Base-by-base conservation (phyloP, 768 basidiomycete genomes). In the Russula compacta region DNA sequence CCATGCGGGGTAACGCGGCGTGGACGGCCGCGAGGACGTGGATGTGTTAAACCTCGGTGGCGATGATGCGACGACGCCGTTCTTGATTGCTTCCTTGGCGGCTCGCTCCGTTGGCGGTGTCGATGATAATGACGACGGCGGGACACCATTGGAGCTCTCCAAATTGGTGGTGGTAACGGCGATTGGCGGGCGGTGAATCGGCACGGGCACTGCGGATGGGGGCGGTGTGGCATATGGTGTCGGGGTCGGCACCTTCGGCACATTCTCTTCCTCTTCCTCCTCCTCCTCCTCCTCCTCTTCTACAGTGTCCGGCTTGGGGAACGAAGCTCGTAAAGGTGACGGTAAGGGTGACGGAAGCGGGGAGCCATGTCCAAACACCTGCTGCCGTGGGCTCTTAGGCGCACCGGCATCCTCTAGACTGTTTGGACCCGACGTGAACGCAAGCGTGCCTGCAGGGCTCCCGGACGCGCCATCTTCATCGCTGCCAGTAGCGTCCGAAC, bases 1-100 rank as follows among this genome's bases (percentile, higher is more conserved):
- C 85, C 85, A 87, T 10, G 81, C 82, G 3, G 78, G 78, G 67
- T 86, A 85, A 6, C 78, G 77, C 35, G 77, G 79, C 58, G 71
- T 75, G n/a, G 24, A 29, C 2, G 24, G 29, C 9, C 11, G 12
- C 29, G 10, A 46, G 44, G 32, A 57, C 42, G 54, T 50, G 17
- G 44, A 38, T 15, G 52, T 53, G 35, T 29, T 29, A 29, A 53
- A 38, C 15, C 32, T 39, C 4, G 58, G 53, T 15, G 44, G 43
- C 9, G 24, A 29, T 1, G 24, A 29, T 29, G 24, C 1, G 24
- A n/a, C 5, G 35, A 21, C 15, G 38, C 35, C 48, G 7, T 43
- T 42, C 24, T 60, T 43, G 39, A 21, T 4, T 29, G 24, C 24
- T 15, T 39, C 24, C 39, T 47, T 10, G 24, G 11, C 17, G 24